These are phyloP conservation scores for Fusarium vanettenii DNA, from an alignment of 2,329 filamentous ascomycete species.

Conservation along the genomic window DNA sequence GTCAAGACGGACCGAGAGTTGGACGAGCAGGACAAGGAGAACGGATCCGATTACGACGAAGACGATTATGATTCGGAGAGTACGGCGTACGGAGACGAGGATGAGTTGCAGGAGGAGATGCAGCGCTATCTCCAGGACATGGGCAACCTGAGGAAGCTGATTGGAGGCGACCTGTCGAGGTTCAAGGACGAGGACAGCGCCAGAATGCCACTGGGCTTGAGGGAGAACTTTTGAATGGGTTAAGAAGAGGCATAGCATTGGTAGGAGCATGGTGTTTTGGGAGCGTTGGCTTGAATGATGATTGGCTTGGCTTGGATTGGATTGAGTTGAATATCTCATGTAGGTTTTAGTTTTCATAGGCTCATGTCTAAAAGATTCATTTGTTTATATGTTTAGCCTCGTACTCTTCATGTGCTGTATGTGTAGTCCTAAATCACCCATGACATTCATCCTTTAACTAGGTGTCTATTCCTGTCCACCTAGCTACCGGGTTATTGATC, in stretches of 20 bases:
- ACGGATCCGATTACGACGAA: constrained; percentile 66
- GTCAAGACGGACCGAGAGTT: constrained; percentile 49
- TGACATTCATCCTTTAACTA: not conserved
- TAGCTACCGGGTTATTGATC: not conserved
- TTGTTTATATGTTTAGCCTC: not conserved
- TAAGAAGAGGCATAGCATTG: constrained; percentile 26
- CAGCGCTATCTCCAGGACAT: constrained; percentile 86
- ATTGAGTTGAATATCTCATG: constrained; percentile 14
- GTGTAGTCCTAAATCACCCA: not conserved
- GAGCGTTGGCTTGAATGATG: constrained; percentile 35
- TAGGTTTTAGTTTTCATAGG: constrained; percentile 26
- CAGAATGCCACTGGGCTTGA: constrained; percentile 59
- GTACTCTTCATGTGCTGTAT: not conserved
- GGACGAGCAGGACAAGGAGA: constrained; percentile 52
- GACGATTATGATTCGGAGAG: constrained; percentile 66
- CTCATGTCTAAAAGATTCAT: constrained; percentile 2
- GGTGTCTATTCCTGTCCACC: not conserved
- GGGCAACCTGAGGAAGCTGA: constrained; percentile 70
- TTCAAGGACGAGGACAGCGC: constrained; percentile 73
- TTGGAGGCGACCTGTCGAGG: constrained; percentile 81
- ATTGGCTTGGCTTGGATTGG: not conserved
- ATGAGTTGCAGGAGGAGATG: constrained; percentile 85
- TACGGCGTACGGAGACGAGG: constrained; percentile 59
- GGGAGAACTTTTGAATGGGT: constrained; percentile 52
- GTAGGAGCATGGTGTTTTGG: constrained; percentile 46